Evolutionary conservation across 371 early-diverging fungal genomes (phyloP).

Genomic region (Dentiscutata heterogama): DNA sequence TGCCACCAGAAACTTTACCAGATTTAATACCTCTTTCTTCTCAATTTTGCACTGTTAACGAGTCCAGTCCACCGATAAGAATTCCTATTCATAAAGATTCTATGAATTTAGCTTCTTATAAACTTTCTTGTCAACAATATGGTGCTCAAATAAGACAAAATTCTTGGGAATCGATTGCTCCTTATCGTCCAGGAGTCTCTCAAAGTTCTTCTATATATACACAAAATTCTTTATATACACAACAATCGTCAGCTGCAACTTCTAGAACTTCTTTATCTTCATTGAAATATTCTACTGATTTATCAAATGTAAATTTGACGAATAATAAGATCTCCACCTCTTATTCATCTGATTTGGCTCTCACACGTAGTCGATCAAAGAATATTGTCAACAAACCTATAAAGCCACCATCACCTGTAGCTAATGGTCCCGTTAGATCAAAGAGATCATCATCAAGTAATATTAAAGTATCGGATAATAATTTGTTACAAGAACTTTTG

Average conservation of each 20-base stretch:
- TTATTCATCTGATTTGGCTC: too few relatives aligned
- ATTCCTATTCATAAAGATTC: background rate
- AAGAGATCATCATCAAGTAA: background rate
- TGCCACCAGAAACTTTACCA: background rate
- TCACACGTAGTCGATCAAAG: too few relatives aligned
- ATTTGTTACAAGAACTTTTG: background rate
- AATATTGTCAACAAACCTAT: too few relatives aligned
- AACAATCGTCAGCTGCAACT: background rate
- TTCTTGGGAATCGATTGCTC: background rate
- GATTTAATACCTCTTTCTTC: background rate
- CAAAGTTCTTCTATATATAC: background rate
- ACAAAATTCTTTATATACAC: constrained; percentile 4
- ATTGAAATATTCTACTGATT: too few relatives aligned
- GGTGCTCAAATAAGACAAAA: background rate
- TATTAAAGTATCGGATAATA: background rate
- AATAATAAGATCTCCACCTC: too few relatives aligned
- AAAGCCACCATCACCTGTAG: too few relatives aligned
- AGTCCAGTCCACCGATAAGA: background rate
- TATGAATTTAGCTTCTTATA: background rate
- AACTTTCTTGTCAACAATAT: too few relatives aligned
- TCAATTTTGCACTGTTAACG: background rate
- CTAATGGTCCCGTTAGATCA: background rate
- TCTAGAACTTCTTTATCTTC: constrained; percentile 19
- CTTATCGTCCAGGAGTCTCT: background rate
- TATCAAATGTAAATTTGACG: too few relatives aligned